Base-by-base conservation (phyloP, 306 rosid genomes). In the Clitoria ternatea region DNA sequence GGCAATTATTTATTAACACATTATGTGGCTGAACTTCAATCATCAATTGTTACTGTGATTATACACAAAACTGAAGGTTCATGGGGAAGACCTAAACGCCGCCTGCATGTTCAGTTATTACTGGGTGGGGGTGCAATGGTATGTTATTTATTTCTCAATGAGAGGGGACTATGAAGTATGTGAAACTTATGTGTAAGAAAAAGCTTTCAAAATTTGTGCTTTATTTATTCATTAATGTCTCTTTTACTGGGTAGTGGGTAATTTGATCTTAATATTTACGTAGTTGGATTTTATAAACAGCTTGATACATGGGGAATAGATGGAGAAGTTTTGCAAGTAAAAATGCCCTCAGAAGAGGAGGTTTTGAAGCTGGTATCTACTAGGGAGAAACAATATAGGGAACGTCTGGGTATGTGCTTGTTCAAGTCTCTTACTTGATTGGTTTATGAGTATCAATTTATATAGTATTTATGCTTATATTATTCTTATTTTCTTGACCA, bases 121-220 rank as follows among this genome's bases (percentile, higher is more conserved):
- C 84, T 93, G 69, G 96, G 97, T 66, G 91, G 90, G 72, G 87
- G 91, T 64, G 93, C 98, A 75, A 81, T 67, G 97, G 98, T 93
- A 87, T 54, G 83, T n/a, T n/a, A n/a, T n/a, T 39, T 50, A 20
- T 76, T 62, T 77, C 29, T 61, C 27, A 54, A n/a, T 15, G 27
- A 37, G 54, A 71, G 33, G 65, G 42, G 55, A 39, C 35, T 67
- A 67, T 39, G 35, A 76, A 45, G 64, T 79, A 18, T 66, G 10
- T 63, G 67, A 40, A 60, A 57, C 36, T 68, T 42, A 7, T 12
- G 53, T 29, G 27, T 48, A 33, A 70, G 70, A 42, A 27, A 54
- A 24, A 67, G 48, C n/a, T 60, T 56, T 23, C 12, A 57, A 37
- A 56, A 30, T 7, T 24, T 39, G 70, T 61, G 55, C 48, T 29